Evolutionary conservation across 495 filamentous ascomycete species (phyloP), one percentile per base, ranked within the genome.

Genomic region (Aspergillus asperescens): DNA sequence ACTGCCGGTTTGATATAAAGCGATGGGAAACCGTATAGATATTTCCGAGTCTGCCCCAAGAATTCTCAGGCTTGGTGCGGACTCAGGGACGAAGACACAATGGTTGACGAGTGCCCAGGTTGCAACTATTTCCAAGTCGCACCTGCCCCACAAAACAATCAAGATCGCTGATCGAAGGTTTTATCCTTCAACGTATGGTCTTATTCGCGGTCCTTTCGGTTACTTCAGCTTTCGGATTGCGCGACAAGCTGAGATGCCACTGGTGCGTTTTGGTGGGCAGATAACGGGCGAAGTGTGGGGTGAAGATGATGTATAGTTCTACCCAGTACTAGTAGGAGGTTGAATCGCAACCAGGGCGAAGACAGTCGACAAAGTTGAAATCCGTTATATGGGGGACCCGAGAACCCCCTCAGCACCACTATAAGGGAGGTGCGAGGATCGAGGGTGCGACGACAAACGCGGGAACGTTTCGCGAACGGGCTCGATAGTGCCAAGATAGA

Each of bases 51-150:
- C 48, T 39, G 32, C 31, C 28, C 46, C 53, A 55, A 15, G 8
- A 7, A 38, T 50, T 55, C 37, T 55, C 39, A 34, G 46, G 44
- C 32, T 42, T 56, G 39, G 31, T 56, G 45, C 29, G 39, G 31
- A 29, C 23, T 29, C 28, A 24, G 48, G 4, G 41, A 7, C 41
- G 19, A 37, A 19, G 23, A 31, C 31, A 34, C 29, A 18, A 23
- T 23, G 45, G 10, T 37, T 22, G 23, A 47, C 23, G 1, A 23
- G 20, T 23, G 43, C 23, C 27, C 9, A 7, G 31, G 20, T n/a
- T 6, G 32, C 18, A 48, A 37, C n/a, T 12, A 5, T 12, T 37
- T 7, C 28, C 29, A 12, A 37, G 13, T 37, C 29, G 15, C 29
- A 31, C 42, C 27, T 31, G 24, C 42, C 39, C 2, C 24, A 19